phyloP scores from a whole-genome alignment of 2,329 filamentous ascomycete genomes.

The Fusarium dlaminii region DNA sequence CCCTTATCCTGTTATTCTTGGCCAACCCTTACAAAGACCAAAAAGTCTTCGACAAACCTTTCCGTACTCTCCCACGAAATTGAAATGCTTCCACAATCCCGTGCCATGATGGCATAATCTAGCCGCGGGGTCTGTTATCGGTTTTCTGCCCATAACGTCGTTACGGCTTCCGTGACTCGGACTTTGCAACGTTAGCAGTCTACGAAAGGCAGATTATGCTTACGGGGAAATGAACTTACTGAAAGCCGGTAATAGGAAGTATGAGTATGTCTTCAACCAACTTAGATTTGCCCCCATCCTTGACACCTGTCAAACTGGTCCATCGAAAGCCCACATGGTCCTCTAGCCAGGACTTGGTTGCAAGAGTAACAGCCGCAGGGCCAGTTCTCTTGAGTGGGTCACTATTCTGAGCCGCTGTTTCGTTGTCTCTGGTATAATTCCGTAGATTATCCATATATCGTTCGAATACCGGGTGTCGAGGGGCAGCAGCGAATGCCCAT shows the following conservation, averaged over 20 bases:
- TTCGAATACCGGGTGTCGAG: background rate
- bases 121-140: background rate
- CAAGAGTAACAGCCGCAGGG: background rate
- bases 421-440: background rate
- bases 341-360: background rate
- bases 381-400: background rate
- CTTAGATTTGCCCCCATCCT: background rate
- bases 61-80: background rate
- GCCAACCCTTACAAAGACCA: background rate
- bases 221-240: background rate
- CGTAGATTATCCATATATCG: background rate
- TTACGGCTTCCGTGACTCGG: background rate
- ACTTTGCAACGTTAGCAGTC: background rate
- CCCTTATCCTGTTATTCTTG: background rate
- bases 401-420: background rate
- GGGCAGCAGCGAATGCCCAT: background rate
- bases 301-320: background rate
- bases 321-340: background rate
- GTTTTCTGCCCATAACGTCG: background rate
- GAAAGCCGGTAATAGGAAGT: background rate
- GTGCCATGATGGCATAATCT: background rate
- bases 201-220: background rate
- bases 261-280: background rate
- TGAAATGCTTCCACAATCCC: background rate
- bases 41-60: slow-evolving; percentile 6